Base-by-base conservation (phyloP, 1,284 basidiomycete species). In the Cutaneotrichosporon sp. region DNA sequence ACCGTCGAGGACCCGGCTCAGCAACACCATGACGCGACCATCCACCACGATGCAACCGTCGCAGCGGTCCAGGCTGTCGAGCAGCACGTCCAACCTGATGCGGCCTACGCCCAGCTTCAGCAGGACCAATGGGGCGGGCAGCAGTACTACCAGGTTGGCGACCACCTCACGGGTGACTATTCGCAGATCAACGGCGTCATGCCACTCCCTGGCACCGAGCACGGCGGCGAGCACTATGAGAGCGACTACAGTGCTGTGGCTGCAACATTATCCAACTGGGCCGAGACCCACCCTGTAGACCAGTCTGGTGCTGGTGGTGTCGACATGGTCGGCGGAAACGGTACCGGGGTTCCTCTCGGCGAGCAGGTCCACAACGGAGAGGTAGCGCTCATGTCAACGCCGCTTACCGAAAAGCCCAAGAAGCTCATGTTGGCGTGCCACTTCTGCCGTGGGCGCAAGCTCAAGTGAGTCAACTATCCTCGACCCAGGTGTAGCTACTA, bases 351-450 rank as follows among this genome's bases (percentile, higher is more conserved):
- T 4, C 38, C 38, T 8, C 55, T 56, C 21, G 34, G 18, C 7
- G 62, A 59, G 42, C 59, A 65, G 22, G 57, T 50, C 10, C 50
- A 53, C 21, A 65, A 65, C 47, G 67, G 51, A n/a, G 60, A 61
- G 40, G 21, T 61, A 1, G 18, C 57, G 1, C n/a, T 49, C 31
- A 16, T 46, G 31, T 13, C 57, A 4, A 6, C 38, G 31, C 50
- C 21, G 40, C 21, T 61, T 1, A 21, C 58, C 13, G 65, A 69
- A 14, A 69, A 69, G 65, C 65, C 65, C 14, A 77, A 76, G 65
- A 81, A 81, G 69, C 69, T 79, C 11, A 66, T 74, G n/a, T 62
- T 81, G 9, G 81, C 81, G 4, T 81, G 81, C 67, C 81, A 81
- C 65, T 81, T 81, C 64, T 81, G 81, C 60, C 72, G 81, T 21